phyloP scores from a whole-genome alignment of 148 eudicot species.

The Suaeda aralocaspica region DNA sequence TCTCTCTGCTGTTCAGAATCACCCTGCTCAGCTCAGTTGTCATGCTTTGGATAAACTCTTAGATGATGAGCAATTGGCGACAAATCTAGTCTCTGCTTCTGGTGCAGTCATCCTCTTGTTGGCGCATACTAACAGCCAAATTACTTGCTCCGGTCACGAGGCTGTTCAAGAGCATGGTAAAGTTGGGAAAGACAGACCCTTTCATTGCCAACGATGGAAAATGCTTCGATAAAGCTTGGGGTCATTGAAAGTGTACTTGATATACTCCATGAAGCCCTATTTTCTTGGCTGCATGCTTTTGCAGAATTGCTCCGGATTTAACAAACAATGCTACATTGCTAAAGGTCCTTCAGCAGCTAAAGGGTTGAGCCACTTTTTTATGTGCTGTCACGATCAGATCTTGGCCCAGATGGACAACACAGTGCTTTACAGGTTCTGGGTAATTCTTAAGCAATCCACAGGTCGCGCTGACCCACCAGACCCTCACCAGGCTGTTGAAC shows the following conservation, averaged over 20 bases:
- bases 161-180: conserved; percentile 93
- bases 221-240: conserved; percentile 95
- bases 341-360: conserved; percentile 92
- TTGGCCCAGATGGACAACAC: conserved; percentile 94
- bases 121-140: conserved; percentile 76
- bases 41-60: conserved; percentile 85
- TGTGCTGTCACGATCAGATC: conserved; percentile 69
- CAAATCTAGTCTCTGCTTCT: conserved; percentile 80
- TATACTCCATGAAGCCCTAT: conserved; percentile 90
- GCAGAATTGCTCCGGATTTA: conserved; percentile 85
- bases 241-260: conserved; percentile 84
- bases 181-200: conserved; percentile 96
- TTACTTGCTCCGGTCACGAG: conserved; percentile 83
- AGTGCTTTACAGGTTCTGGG: conserved; percentile 92
- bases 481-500: conserved; percentile 83
- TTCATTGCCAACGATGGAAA: conserved; percentile 94
- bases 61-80: conserved; percentile 88
- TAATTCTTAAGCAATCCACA: conserved; percentile 83
- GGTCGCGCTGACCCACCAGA: conserved; percentile 66
- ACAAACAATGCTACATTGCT: conserved; percentile 94
- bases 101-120: conserved; percentile 92
- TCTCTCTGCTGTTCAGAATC: conserved; percentile 79
- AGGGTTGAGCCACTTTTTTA: conserved; percentile 78
- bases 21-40: conserved; percentile 88
- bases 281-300: conserved; percentile 83